Percentiles rank a stretch among this genome's conserved stretches.
Conservation (phyloP, 2,329 filamentous ascomycete species). For the Neofusicoccum laricinum region DNA sequence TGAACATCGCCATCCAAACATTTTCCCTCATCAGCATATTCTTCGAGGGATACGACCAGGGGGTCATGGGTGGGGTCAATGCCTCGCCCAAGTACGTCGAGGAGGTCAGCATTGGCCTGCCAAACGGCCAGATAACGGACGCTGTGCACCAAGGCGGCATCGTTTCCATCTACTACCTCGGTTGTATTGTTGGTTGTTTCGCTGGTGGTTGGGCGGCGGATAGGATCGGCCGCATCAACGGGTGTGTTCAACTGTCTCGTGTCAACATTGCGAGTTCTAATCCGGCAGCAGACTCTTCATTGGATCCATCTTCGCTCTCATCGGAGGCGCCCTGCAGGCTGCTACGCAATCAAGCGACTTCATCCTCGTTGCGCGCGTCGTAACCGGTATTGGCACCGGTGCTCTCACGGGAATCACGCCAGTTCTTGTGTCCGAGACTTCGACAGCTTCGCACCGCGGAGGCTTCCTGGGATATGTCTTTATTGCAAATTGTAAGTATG, state of each 20-base stretch:
- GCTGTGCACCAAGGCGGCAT: conserved; percentile 63
- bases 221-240: conserved; percentile 57
- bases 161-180: conserved; percentile 58
- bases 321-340: conserved; percentile 51
- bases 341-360: conserved; percentile 46
- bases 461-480: conserved; percentile 30
- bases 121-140: conserved; percentile 50
- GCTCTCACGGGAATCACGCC: conserved; percentile 23
- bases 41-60: conserved; percentile 48
- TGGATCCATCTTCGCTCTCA: conserved; percentile 46
- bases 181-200: conserved; percentile 62
- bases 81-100: conserved; percentile 62
- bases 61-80: conserved; percentile 63
- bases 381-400: conserved; percentile 54
- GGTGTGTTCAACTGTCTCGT: neutral
- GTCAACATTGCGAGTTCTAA: neutral
- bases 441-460: conserved; percentile 14
- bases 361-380: conserved; percentile 49
- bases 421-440: conserved; percentile 16
- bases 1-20: conserved; percentile 38
- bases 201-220: conserved; percentile 65
- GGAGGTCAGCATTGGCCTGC: conserved; percentile 63
- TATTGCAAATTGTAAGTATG: conserved; percentile 46
- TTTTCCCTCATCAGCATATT: conserved; percentile 30
- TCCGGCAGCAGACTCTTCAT: conserved; percentile 35